Percentiles rank a stretch among this genome's conserved stretches.
phyloP scores from a whole-genome alignment of 1,139 yeast genomes.

The Magnusiomyces sp. region DNA sequence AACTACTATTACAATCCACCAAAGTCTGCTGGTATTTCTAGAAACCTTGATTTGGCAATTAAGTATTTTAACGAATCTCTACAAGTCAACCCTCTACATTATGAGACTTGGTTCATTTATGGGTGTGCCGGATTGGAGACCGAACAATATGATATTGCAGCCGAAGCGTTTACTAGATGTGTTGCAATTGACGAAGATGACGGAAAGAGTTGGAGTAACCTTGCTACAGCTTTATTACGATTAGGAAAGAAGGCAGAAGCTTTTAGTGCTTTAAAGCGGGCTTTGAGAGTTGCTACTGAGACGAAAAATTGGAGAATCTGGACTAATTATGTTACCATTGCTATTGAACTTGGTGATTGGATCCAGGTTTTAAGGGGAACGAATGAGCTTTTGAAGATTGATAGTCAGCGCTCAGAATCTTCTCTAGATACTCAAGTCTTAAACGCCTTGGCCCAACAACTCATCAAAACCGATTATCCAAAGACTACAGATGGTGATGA shows the following conservation, averaged over 20 bases:
- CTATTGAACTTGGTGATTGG: constrained; percentile 78
- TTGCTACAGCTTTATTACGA: constrained; percentile 70
- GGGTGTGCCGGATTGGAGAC: constrained; percentile 85
- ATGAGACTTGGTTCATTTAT: constrained; percentile 84
- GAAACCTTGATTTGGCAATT: constrained; percentile 50
- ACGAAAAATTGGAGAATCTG: constrained; percentile 81
- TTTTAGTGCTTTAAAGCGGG: constrained; percentile 71
- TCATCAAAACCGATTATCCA: constrained; percentile 48
- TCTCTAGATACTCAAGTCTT: constrained; percentile 70
- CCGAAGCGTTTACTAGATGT: constrained; percentile 90
- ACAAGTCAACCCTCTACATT: constrained; percentile 63
- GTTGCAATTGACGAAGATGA: constrained; percentile 78
- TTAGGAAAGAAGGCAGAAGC: constrained; percentile 66
- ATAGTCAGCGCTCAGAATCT: constrained; percentile 50
- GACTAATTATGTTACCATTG: constrained; percentile 79
- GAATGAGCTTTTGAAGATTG: constrained; percentile 49
- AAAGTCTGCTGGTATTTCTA: constrained; percentile 40
- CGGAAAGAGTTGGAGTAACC: constrained; percentile 88
- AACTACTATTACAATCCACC: constrained; percentile 66
- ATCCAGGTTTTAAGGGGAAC: constrained; percentile 73
- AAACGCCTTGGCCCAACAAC: constrained; percentile 62
- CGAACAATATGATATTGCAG: constrained; percentile 64
- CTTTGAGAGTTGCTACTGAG: constrained; percentile 56
- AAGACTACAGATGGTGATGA: constrained; percentile 21
- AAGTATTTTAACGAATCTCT: constrained; percentile 68